Conservation (phyloP, 2,329 filamentous ascomycete species). For the Claviceps spartinae region DNA sequence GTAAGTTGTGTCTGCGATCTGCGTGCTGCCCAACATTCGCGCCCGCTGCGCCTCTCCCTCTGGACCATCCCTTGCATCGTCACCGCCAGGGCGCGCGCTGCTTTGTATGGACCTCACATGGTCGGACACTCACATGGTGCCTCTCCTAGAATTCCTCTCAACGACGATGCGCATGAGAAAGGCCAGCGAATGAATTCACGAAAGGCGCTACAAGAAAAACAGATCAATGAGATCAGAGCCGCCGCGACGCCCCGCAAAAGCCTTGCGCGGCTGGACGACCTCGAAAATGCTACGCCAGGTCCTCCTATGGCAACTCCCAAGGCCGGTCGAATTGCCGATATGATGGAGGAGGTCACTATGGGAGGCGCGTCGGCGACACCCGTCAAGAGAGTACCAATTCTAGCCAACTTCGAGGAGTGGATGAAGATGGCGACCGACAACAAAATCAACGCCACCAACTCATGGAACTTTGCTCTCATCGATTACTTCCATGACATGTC, state of each 20-base stretch:
- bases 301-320: slow-evolving; percentile 42
- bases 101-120: background rate
- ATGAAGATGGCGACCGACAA: slow-evolving; percentile 99
- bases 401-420: slow-evolving; percentile 99
- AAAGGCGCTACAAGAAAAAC: slow-evolving; percentile 76
- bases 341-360: slow-evolving; percentile 48
- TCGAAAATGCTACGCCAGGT: slow-evolving; percentile 41
- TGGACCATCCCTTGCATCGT: background rate
- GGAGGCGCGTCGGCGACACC: slow-evolving; percentile 72
- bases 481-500: slow-evolving; percentile 99
- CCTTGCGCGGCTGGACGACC: slow-evolving; percentile 43
- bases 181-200: slow-evolving; percentile 76
- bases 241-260: slow-evolving; percentile 56
- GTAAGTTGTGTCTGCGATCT: slow-evolving; percentile 24
- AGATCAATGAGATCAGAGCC: slow-evolving; percentile 78
- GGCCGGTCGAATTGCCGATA: slow-evolving; percentile 24
- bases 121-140: slow-evolving; percentile 2
- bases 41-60: background rate
- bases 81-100: background rate
- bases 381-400: slow-evolving; percentile 87
- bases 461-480: slow-evolving; percentile 99
- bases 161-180: slow-evolving; percentile 90
- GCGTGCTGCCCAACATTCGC: background rate
- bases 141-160: slow-evolving; percentile 66
- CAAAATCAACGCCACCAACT: slow-evolving; percentile 95